A percentile compares a stretch with the other conserved stretches of the same genome.
phyloP scores from a whole-genome alignment of 73 alveolate species.

The Breviolum minutum region DNA sequence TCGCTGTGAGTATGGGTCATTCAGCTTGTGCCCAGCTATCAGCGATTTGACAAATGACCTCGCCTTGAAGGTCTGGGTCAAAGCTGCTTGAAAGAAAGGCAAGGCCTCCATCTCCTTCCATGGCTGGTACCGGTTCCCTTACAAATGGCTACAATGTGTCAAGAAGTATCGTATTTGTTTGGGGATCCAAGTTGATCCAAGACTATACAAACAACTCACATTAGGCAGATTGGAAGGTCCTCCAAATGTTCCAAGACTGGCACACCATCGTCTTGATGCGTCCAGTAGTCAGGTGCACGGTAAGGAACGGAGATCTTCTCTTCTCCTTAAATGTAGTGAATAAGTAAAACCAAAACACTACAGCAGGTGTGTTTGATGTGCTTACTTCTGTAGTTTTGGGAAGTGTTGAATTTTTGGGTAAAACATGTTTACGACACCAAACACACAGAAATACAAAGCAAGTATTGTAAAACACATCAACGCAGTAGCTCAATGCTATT shows the following conservation, averaged over 20 bases:
- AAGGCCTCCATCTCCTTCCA: neutral
- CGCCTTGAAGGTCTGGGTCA: slow-evolving; percentile 1
- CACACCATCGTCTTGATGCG: neutral
- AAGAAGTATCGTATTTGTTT: neutral
- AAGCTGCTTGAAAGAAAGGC: slow-evolving; percentile 9
- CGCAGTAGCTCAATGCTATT: too few species aligned
- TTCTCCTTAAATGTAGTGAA: neutral
- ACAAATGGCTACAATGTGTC: neutral
- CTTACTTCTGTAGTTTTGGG: too few species aligned
- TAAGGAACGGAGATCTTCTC: slow-evolving; percentile 53
- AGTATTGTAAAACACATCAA: too few species aligned
- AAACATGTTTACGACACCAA: too few species aligned
- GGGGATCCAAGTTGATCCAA: too few species aligned
- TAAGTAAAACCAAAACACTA: neutral
- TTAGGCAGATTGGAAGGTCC: neutral
- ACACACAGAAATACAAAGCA: too few species aligned
- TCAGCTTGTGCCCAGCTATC: too few species aligned
- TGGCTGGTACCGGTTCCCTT: neutral
- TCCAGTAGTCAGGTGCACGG: slow-evolving; percentile 23
- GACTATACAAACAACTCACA: too few species aligned
- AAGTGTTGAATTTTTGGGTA: too few species aligned
- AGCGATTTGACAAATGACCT: neutral
- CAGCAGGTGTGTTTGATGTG: too few species aligned
- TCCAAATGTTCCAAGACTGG: neutral
- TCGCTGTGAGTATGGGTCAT: too few species aligned